Evolutionary conservation across 1,284 basidiomycete species (phyloP), one percentile per base, ranked within the genome.

Genomic region (Malassezia caprae): DNA sequence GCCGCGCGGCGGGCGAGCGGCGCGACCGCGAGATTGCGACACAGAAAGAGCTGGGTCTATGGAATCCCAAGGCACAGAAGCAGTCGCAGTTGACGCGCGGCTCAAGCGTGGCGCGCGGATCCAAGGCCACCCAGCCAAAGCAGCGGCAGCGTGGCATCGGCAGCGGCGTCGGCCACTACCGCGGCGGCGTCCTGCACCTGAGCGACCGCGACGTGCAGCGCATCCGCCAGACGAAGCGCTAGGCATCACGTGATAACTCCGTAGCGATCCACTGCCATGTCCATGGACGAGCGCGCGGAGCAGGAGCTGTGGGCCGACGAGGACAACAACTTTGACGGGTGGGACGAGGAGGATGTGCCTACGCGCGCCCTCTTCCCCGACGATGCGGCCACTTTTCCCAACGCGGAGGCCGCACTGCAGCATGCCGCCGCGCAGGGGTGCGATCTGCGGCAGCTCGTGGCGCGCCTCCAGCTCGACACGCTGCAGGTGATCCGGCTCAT

Each of bases 101-200:
- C 1, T 64, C 65, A 12, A 60, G 62, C 1, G 62, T 61, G 10
- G 65, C 65, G 55, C 62, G 61, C 51, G 65, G 63, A 4, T 37
- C 59, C n/a, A 45, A 42, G 4, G 56, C 59, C 34, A 60, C 56
- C 43, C 63, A 65, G 41, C 58, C 59, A 1, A 56, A 58, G 21
- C 60, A 67, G 43, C 50, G 66, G 8, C 52, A 59, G 54, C 56
- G 67, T 6, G 70, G 70, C 8, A 51, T 71, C 40, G 67, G 67
- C 8, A 63, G 66, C 51, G 70, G 70, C 8, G 62, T 73, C n/a
- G 70, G 70, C 40, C 67, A 60, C 43, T 73, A 69, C 54, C 57
- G 60, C 13, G 61, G 59, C 8, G 70, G 70, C 8, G 65, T 54
- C 30, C 57, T 73, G 30, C 63, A 63, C 46, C 52, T 73, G 8